A percentile compares a stretch with the other conserved stretches of the same genome.
Conservation (phyloP, 495 filamentous ascomycete genomes). For the Coniosporium apollinis region DNA sequence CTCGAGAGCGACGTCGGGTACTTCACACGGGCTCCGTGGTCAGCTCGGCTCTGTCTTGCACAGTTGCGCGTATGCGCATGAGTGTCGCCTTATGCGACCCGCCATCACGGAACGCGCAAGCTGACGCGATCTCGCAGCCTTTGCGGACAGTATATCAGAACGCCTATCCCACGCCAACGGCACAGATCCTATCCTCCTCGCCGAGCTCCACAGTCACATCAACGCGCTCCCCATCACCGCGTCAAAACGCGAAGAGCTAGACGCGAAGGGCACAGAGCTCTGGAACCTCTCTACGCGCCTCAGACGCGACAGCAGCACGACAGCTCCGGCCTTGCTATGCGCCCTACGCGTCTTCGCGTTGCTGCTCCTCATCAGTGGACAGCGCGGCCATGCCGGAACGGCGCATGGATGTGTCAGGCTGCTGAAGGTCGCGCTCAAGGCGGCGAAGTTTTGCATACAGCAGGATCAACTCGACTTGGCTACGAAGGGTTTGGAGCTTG, state of each 20-base stretch:
- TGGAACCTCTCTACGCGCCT: constrained; percentile 54
- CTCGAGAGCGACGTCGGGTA: too few relatives aligned
- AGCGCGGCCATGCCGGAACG: constrained; percentile 22
- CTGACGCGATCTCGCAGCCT: too few relatives aligned
- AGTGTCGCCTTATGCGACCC: too few relatives aligned
- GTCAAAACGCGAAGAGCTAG: constrained; percentile 29
- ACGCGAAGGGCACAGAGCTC: constrained; percentile 34
- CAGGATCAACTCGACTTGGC: constrained; percentile 37
- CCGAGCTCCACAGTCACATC: background rate
- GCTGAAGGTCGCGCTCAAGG: constrained; percentile 50
- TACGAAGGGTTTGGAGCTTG: constrained; percentile 41
- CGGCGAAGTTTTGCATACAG: constrained; percentile 45
- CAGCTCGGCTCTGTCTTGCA: too few relatives aligned
- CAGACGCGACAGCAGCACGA: constrained; percentile 12
- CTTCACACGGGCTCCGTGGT: too few relatives aligned
- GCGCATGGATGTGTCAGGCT: constrained; percentile 29
- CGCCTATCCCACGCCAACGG: too few relatives aligned
- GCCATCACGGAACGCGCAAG: too few relatives aligned
- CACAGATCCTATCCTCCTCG: too few relatives aligned
- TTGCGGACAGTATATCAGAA: too few relatives aligned
- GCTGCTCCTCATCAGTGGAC: constrained; percentile 46
- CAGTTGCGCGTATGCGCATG: too few relatives aligned
- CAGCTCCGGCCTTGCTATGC: constrained; percentile 8
- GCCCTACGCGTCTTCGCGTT: constrained; percentile 49
- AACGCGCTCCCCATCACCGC: constrained; percentile 2